Evolutionary conservation across 208 protist genomes (phyloP), one percentile per base, ranked within the genome.

Genomic region (Jaenimonas drosophilae): DNA sequence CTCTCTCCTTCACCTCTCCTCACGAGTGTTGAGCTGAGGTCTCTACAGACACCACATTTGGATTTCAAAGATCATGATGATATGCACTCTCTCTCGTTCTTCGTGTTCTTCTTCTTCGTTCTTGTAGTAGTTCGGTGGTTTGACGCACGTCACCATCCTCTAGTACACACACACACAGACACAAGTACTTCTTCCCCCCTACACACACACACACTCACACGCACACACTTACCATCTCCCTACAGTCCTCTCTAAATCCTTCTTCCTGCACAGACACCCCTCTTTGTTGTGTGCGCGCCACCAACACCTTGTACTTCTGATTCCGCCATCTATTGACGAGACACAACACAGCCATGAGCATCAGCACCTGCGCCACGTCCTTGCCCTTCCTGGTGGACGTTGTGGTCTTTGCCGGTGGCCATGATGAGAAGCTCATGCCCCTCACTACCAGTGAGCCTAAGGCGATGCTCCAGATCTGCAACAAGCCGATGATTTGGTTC

Each of bases 401-500:
- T 23, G 74, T 92, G 25, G 67, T 92, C n/a, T 76, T 92, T 45
- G 76, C 79, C 7, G 68, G 78, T 25, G 79, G 76, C n/a, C 61
- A 48, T 41, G 70, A 73, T 1, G 39, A 53, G 2, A 56, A 66
- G 23, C 31, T 87, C 23, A 70, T 49, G 47, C 78, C 79, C n/a
- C 61, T 83, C 12, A 76, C 59, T 38, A 46, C 57, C 20, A 67
- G 68, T 49, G 75, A 84, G 41, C 65, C 60, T 21, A 88, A 88
- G 54, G 62, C 59, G 20, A 85, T 85, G 75, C 57, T 89, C 38
- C 62, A 44, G 19, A 50, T 80, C 2, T 83, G 76, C 57, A 92
- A 92, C 41, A 68, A 71, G 0, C 84, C 84, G 0, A 61, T 92
- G n/a, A 85, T 92, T 38, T 89, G 79, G 80, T 89, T 81, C 56